A percentile compares a stretch with the other conserved stretches of the same genome.
Conservation (phyloP, 106 monocot species). For the Gastrodia elata region DNA sequence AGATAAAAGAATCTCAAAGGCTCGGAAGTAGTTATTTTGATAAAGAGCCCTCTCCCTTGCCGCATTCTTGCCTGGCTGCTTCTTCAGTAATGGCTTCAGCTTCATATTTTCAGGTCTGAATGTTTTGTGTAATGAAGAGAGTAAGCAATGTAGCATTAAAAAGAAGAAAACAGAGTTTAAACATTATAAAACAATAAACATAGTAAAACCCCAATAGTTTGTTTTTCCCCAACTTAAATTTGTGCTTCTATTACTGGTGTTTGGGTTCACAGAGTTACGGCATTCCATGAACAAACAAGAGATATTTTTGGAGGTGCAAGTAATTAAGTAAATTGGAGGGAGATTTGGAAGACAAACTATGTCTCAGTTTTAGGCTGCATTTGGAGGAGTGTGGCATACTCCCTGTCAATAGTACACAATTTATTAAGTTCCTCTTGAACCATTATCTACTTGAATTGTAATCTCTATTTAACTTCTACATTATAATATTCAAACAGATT, state of each 20-base stretch:
- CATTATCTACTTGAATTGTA: background rate
- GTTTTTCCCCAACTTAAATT: background rate
- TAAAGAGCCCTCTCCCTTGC: conserved; percentile 36
- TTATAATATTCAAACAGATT: background rate
- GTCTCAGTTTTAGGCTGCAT: no score
- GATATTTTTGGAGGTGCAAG: no score
- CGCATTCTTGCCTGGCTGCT: conserved; percentile 34
- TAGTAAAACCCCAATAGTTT: background rate
- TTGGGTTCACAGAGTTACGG: background rate
- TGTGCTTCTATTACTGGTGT: background rate
- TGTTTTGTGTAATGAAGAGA: background rate
- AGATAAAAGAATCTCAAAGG: conserved; percentile 60
- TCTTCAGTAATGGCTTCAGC: conserved; percentile 40
- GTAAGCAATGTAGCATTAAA: background rate
- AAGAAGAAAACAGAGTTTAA: background rate
- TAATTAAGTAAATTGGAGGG: no score
- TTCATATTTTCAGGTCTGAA: conserved; percentile 31
- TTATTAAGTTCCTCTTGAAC: no score
- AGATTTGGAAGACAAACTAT: no score
- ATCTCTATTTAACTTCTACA: background rate
- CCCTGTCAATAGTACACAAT: no score
- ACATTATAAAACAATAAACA: background rate
- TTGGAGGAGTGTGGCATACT: no score
- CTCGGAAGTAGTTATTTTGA: conserved; percentile 31
- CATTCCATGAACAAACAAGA: no score